Evolutionary conservation across 2,329 filamentous ascomycete species (phyloP).

Genomic region (Cercospora berteroae): DNA sequence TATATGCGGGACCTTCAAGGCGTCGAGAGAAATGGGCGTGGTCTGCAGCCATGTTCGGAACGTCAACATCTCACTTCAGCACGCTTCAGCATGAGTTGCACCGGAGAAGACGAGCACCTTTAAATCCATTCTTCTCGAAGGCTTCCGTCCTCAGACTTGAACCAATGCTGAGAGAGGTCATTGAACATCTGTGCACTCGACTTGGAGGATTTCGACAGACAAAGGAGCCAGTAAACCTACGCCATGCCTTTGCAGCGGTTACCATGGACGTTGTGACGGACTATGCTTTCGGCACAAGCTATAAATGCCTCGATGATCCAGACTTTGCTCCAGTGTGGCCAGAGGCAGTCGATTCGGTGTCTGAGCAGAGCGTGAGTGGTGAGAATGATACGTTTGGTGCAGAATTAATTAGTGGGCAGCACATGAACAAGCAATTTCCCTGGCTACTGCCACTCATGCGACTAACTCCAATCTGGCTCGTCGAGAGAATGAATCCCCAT

Average conservation of each 20-base stretch:
- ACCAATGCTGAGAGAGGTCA: constrained; percentile 11
- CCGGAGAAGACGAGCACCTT: constrained; percentile 14
- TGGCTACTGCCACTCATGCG: constrained; percentile 13
- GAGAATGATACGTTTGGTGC: neutral
- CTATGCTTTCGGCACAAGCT: constrained; percentile 14
- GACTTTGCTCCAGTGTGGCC: constrained; percentile 17
- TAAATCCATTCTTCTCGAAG: constrained; percentile 20
- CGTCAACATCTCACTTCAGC: constrained; percentile 6
- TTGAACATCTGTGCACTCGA: constrained; percentile 11
- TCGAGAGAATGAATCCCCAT: constrained; percentile 14
- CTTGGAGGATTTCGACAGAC: constrained; percentile 12
- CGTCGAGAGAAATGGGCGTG: constrained; percentile 23
- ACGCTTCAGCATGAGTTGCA: constrained; percentile 16
- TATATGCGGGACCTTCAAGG: constrained; percentile 27
- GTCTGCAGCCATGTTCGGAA: constrained; percentile 19
- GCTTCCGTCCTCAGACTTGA: constrained; percentile 14
- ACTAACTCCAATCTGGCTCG: constrained; percentile 13
- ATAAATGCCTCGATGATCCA: constrained; percentile 11
- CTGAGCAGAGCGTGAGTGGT: constrained; percentile 11
- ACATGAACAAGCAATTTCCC: constrained; percentile 19
- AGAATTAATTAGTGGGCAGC: neutral
- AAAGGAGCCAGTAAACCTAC: constrained; percentile 13
- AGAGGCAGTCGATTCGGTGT: constrained; percentile 13
- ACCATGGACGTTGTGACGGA: constrained; percentile 19
- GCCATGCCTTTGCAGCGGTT: constrained; percentile 16